Evolutionary conservation across 345 rosid genomes (phyloP).

Genomic region (Hibiscus syriacus): DNA sequence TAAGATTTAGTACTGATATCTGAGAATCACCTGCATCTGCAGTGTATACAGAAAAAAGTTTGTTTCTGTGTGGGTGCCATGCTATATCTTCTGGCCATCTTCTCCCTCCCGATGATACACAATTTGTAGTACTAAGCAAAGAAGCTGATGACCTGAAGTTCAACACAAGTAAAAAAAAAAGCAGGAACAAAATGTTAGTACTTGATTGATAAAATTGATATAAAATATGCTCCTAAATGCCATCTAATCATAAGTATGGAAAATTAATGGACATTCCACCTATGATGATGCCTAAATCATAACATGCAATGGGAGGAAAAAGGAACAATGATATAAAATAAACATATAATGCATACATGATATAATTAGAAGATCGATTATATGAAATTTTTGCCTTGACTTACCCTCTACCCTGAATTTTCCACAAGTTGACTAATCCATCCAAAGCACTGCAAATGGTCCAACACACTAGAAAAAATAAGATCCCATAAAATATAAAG

Average conservation of each 20-base stretch:
- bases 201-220: background rate
- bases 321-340: background rate
- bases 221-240: background rate
- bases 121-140: conserved; percentile 57
- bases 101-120: conserved; percentile 53
- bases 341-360: too few relatives aligned
- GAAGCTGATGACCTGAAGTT: conserved; percentile 65
- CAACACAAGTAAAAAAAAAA: background rate
- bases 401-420: conserved; percentile 46
- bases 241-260: background rate
- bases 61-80: conserved; percentile 83
- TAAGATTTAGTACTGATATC: conserved; percentile 65
- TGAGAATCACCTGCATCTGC: conserved; percentile 84
- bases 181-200: background rate
- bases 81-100: conserved; percentile 96
- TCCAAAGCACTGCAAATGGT: conserved; percentile 41
- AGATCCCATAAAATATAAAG: conserved; percentile 10
- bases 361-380: background rate
- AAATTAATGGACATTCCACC: background rate
- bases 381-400: background rate
- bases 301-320: background rate
- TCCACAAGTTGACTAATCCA: conserved; percentile 50
- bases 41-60: conserved; percentile 52
- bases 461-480: conserved; percentile 12
- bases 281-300: background rate